phyloP scores from a whole-genome alignment of 345 rosid species.

The Hibiscus syriacus region DNA sequence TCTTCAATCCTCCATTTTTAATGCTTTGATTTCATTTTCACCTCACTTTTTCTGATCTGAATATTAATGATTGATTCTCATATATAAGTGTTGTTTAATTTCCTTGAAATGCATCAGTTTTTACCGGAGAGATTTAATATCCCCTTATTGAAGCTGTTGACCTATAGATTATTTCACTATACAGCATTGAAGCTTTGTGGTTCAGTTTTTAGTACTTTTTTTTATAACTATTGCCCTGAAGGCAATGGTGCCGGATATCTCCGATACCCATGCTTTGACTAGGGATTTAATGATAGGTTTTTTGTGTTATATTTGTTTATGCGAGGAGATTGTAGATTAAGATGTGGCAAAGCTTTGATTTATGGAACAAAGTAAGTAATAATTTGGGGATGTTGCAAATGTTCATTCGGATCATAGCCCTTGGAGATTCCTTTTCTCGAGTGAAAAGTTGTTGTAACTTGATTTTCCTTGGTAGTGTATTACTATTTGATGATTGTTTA shows the following conservation, averaged over 20 bases:
- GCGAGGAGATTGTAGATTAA: not conserved
- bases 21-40: not conserved
- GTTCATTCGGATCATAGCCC: not conserved
- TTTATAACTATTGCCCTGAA: not conserved
- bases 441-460: not conserved
- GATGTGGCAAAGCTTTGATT: not conserved
- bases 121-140: not conserved
- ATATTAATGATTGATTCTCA: not conserved
- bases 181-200: not conserved
- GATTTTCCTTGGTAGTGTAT: not conserved
- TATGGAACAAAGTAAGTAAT: not conserved
- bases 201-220: not conserved
- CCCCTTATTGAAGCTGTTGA: not conserved
- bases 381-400: not conserved
- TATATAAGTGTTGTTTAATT: no score
- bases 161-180: not conserved
- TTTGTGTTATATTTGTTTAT: not conserved
- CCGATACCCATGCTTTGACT: not conserved
- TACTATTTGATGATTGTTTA: not conserved
- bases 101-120: not conserved
- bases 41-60: not conserved
- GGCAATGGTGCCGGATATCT: not conserved
- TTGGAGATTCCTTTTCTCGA: not conserved
- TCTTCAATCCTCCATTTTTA: constrained; percentile 9
- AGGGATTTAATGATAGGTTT: not conserved